Evolutionary conservation across 177 flowering plant genomes (phyloP).

Genomic region (Vitis hybrid): DNA sequence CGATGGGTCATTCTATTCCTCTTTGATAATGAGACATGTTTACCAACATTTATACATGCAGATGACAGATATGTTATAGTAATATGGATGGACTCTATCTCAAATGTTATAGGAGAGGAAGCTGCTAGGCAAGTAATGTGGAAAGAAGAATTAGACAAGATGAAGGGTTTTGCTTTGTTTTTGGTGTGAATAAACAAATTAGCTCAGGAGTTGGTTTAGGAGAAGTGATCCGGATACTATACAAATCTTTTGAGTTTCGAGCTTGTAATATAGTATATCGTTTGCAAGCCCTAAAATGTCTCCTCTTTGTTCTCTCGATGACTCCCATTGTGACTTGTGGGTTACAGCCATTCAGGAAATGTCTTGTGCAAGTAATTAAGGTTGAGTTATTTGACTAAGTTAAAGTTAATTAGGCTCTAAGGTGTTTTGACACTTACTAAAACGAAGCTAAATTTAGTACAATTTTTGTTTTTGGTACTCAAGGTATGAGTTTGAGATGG

Average conservation of each 20-base stretch:
- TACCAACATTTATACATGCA: too few species aligned
- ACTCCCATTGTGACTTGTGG: background rate
- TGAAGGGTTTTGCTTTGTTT: slow-evolving; percentile 17
- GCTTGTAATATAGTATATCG: background rate
- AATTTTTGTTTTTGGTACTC: too few species aligned
- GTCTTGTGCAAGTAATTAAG: too few species aligned
- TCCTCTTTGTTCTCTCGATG: background rate
- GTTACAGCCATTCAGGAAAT: background rate
- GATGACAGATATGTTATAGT: too few species aligned
- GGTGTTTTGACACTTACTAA: too few species aligned
- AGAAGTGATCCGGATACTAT: background rate
- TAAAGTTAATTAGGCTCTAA: too few species aligned
- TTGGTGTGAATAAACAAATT: background rate
- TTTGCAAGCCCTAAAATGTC: background rate
- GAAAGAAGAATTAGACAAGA: slow-evolving; percentile 17
- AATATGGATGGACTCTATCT: background rate
- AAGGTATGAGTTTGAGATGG: too few species aligned
- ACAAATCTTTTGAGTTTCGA: background rate
- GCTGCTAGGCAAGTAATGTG: slow-evolving; percentile 9
- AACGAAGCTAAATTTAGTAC: too few species aligned
- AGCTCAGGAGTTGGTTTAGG: background rate
- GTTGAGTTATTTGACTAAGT: too few species aligned
- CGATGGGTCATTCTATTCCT: too few species aligned
- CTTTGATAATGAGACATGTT: too few species aligned
- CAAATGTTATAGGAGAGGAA: background rate